Conservation (phyloP, 108 stramenopile species). For the Fragilaria radians region DNA sequence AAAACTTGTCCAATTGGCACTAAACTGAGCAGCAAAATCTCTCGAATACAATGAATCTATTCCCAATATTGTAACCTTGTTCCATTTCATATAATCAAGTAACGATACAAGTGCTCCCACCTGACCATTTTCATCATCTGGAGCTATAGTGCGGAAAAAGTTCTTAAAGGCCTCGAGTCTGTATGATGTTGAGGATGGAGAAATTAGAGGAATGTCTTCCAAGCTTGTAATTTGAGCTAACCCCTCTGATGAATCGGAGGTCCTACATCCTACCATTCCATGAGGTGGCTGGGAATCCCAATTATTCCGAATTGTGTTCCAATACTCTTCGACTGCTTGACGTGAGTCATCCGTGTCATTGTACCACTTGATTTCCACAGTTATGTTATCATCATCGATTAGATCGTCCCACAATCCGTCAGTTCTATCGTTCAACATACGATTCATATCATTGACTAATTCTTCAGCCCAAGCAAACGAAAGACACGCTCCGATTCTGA, state of each 20-base stretch:
- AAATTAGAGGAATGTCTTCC: constrained; percentile 1
- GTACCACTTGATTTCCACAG: neutral
- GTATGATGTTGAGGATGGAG: neutral
- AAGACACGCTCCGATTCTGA: no score
- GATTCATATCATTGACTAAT: neutral
- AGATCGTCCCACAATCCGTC: constrained; percentile 1
- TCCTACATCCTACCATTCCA: neutral
- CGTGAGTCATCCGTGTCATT: neutral
- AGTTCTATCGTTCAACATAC: neutral
- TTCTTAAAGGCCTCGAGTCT: neutral
- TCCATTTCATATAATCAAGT: neutral
- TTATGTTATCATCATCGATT: neutral
- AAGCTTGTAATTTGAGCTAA: neutral
- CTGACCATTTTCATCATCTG: constrained; percentile 6
- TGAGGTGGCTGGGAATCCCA: constrained; percentile 1
- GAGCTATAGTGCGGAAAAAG: neutral
- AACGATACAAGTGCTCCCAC: constrained; percentile 1
- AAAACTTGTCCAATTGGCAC: neutral
- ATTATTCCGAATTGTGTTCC: neutral
- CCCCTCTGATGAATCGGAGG: neutral
- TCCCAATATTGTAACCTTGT: neutral
- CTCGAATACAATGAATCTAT: neutral
- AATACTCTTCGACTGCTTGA: neutral
- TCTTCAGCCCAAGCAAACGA: no score
- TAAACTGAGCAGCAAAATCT: constrained; percentile 1